Evolutionary conservation across 2,329 filamentous ascomycete species (phyloP).

Genomic region (Ascochyta rabiei): DNA sequence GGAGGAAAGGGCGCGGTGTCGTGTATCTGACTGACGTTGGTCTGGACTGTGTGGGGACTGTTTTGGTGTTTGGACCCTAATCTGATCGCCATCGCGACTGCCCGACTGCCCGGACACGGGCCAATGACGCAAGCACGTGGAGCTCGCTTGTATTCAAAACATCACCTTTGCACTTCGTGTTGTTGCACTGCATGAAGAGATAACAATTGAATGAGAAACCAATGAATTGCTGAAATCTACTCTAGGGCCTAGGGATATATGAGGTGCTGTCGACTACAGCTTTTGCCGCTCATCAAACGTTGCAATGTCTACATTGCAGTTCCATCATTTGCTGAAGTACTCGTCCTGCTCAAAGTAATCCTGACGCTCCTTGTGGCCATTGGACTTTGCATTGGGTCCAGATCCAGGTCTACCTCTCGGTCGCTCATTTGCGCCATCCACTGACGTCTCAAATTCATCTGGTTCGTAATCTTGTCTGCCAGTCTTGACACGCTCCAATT

Average conservation of each 20-base stretch:
- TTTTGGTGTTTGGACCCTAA: conserved; percentile 21
- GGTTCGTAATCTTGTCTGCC: conserved; percentile 60
- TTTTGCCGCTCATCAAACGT: conserved; percentile 11
- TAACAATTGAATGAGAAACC: not conserved
- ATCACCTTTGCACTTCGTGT: not conserved
- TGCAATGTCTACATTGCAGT: not conserved
- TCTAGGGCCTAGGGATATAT: conserved; percentile 31
- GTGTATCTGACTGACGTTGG: conserved; percentile 5
- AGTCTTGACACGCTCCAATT: conserved; percentile 74
- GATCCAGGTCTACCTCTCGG: conserved; percentile 8
- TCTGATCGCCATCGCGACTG: conserved; percentile 19
- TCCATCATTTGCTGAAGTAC: conserved; percentile 32
- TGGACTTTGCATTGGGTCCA: conserved; percentile 25
- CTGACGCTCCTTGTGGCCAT: conserved; percentile 28
- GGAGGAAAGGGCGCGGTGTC: conserved; percentile 9
- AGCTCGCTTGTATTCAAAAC: not conserved
- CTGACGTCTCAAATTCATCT: conserved; percentile 67
- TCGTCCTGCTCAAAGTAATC: conserved; percentile 42
- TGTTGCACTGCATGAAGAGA: conserved; percentile 3
- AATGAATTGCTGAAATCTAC: conserved; percentile 20
- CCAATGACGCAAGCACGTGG: conserved; percentile 22
- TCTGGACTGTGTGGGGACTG: conserved; percentile 11
- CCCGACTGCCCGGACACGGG: conserved; percentile 11
- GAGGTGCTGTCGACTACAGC: conserved; percentile 12
- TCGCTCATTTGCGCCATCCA: conserved; percentile 50